Evolutionary conservation across 1,284 basidiomycete species (phyloP), one percentile per base, ranked within the genome.

Genomic region (Fistulina hepatica): DNA sequence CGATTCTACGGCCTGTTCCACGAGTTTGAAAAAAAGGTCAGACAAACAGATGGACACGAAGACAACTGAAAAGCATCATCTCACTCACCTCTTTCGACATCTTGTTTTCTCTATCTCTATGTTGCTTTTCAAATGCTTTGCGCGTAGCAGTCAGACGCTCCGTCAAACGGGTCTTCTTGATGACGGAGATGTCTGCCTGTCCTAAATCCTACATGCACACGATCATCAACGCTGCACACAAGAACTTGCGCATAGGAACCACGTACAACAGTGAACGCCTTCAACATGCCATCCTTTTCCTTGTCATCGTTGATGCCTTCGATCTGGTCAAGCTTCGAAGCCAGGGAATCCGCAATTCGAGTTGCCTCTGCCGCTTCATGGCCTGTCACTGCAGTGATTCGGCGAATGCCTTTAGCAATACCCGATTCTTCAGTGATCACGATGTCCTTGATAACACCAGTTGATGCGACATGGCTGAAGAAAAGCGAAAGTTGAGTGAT

Each of bases 351-450:
- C 2, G 88, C 90, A 30, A 72, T 57, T 21, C 82, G 76, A 6
- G 73, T 79, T 4, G 85, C 91, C 24, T 82, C 79, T 17, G 80
- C 73, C 0, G 94, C 94, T 57, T 97, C 92, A 50, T 92, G 77
- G 12, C 94, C 94, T 2, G 95, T 97, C 25, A 99, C 81, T 13
- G 92, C 94, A 31, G 88, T 81, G 41, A 99, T 81, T 37, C 94
- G 80, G 41, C 95, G 82, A 49, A 97, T 94, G 28, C 94, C 94
- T 67, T 97, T 98, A 21, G 94, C 95, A 49, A 98, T 98, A 33
- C 93, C 93, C 6, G 85, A 85, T 60, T 98, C 95, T 55, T 98
- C 94, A 20, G 76, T 81, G 47, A 99, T 83, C 37, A 95, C 81
- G 55, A 99, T 85, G 54, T 89, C 80, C 58, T 92, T 90, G 69